phyloP scores from a whole-genome alignment of 129 eudicot species.

The Helianthus annuus region DNA sequence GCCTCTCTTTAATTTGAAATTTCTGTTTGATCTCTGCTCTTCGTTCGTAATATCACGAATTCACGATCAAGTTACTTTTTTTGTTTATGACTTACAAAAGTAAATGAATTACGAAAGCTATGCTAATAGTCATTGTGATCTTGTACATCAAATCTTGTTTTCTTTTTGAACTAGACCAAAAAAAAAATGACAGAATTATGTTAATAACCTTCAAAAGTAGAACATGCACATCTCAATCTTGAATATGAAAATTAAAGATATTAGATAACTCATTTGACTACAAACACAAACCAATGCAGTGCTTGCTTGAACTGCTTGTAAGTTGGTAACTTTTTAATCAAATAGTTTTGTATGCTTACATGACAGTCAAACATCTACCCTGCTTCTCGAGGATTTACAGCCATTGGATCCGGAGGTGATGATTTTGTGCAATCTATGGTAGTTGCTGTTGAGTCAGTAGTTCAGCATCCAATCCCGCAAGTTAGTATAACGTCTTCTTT shows the following conservation, averaged over 20 bases:
- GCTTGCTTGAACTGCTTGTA: slow-evolving; percentile 18
- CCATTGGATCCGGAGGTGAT: slow-evolving; percentile 97
- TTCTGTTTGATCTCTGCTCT: background rate
- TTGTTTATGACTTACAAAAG: too few relatives aligned
- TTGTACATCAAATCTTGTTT: background rate
- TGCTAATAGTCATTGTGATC: background rate
- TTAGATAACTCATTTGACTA: background rate
- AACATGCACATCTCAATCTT: background rate
- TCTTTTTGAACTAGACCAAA: background rate
- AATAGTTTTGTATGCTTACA: slow-evolving; percentile 18
- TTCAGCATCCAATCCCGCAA: slow-evolving; percentile 79
- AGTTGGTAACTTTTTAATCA: background rate
- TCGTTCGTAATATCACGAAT: background rate
- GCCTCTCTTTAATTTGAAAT: background rate
- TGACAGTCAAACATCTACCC: slow-evolving; percentile 82
- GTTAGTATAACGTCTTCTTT: slow-evolving; percentile 35
- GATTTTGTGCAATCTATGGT: slow-evolving; percentile 98
- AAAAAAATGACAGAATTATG: background rate
- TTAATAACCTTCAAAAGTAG: background rate
- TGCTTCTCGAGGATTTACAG: slow-evolving; percentile 91
- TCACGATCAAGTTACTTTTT: background rate
- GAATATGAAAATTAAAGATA: background rate
- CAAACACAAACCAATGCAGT: slow-evolving; percentile 1
- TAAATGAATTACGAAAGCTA: background rate
- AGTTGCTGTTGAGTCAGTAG: slow-evolving; percentile 93